Conservation (phyloP, 2,329 filamentous ascomycete genomes). For the Parafenestella ontariensis region DNA sequence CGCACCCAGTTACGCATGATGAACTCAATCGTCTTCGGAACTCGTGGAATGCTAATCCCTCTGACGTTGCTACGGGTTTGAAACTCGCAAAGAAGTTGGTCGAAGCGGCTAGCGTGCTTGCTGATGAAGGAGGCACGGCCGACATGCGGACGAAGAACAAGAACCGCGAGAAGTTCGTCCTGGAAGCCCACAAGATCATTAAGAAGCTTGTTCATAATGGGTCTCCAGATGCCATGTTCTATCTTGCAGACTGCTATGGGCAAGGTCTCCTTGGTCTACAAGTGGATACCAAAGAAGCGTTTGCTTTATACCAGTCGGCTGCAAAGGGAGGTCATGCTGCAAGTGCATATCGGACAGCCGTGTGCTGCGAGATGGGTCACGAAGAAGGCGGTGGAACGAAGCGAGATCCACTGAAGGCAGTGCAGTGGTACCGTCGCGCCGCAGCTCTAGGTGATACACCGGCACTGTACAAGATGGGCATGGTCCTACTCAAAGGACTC, state of each 20-base stretch:
- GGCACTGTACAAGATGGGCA: slow-evolving; percentile 98
- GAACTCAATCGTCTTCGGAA: slow-evolving; percentile 79
- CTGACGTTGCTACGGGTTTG: slow-evolving; percentile 75
- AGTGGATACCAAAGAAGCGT: slow-evolving; percentile 88
- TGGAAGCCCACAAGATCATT: slow-evolving; percentile 87
- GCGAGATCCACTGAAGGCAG: slow-evolving; percentile 88
- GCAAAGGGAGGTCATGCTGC: slow-evolving; percentile 87
- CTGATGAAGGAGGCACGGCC: slow-evolving; percentile 75
- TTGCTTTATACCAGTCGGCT: slow-evolving; percentile 89
- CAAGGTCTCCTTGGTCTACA: slow-evolving; percentile 80
- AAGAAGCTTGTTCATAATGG: slow-evolving; percentile 82
- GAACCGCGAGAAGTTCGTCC: slow-evolving; percentile 80
- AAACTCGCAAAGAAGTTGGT: slow-evolving; percentile 81
- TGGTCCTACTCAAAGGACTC: slow-evolving; percentile 92
- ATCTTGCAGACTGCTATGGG: slow-evolving; percentile 87
- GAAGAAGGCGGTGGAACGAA: slow-evolving; percentile 94
- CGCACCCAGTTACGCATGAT: slow-evolving; percentile 72
- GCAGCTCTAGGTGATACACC: slow-evolving; percentile 88
- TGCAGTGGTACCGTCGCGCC: slow-evolving; percentile 97
- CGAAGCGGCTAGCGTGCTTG: slow-evolving; percentile 80
- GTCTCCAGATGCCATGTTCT: slow-evolving; percentile 90
- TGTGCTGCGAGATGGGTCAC: slow-evolving; percentile 95
- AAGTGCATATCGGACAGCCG: slow-evolving; percentile 91
- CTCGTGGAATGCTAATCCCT: slow-evolving; percentile 72
- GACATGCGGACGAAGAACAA: slow-evolving; percentile 69